Base-by-base conservation (phyloP, 2,329 filamentous ascomycete genomes). In the Botrytis porri region DNA sequence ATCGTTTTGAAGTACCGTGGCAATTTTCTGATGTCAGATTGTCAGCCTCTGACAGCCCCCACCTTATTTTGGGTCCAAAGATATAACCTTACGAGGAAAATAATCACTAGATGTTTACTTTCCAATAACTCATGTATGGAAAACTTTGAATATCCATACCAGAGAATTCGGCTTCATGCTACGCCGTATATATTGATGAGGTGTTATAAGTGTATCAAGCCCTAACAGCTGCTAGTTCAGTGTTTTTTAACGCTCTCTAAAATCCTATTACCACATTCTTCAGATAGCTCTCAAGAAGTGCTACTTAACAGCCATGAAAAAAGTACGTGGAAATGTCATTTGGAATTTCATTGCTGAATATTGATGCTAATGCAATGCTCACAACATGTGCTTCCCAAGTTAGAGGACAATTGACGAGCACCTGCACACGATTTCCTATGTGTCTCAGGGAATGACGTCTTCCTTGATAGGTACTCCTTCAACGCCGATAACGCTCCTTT, bases 371-470 rank as follows among this genome's bases (percentile, higher is more conserved):
- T 54, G 22, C 18, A 5, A 37, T 20, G 6, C 32, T 39, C 18
- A 54, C 16, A 39, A 54, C 3, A 20, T 22, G 8, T 57, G 14
- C n/a, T 57, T 57, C 51, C 20, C 5, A 51, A 20, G 51, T 20
- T 1, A 18, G 32, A n/a, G 35, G 12, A 29, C 20, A n/a, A 10
- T 7, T 45, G n/a, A 48, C 20, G 12, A 37, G 3, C 6, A 37
- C 20, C 7, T 22, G 22, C 16, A 16, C 32, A 4, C 7, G 22
- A 29, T 9, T 1, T n/a, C 22, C 6, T 35, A 12, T 39, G 4
- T 6, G 14, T 16, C 25, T 39, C 5, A 6, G 25, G 3, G 2
- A 39, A 39, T 29, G 0, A 2, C 5, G 1, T 54, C n/a, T 35
- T 7, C 7, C 9, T 20, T 3, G 20, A 51, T 22, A 16, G 3